These are phyloP conservation scores for Sarocladium strictum DNA, from an alignment of 2,329 filamentous ascomycete genomes.

Conservation along the genomic window DNA sequence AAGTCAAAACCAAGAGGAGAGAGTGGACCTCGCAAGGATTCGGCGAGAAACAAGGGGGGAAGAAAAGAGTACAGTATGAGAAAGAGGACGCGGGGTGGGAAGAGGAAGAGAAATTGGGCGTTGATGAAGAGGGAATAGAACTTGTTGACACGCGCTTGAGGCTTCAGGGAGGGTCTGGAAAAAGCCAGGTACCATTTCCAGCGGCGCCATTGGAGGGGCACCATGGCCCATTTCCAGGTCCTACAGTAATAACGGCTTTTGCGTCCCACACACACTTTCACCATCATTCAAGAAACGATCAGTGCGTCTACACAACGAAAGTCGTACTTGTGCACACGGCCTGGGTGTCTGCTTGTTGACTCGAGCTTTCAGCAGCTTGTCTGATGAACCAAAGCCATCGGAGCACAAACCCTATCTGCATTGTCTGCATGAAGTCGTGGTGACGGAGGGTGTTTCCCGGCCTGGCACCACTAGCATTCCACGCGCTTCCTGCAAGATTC, in stretches of 20 bases:
- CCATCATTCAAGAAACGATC: not conserved
- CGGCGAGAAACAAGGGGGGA: not conserved
- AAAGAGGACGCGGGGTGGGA: not conserved
- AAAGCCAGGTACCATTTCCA: not conserved
- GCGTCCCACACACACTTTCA: not conserved
- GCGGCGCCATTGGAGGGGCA: constrained; percentile 2
- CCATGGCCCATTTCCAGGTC: constrained; percentile 5
- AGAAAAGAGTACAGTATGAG: not conserved
- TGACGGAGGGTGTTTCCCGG: not conserved
- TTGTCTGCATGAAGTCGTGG: not conserved
- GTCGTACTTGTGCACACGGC: not conserved
- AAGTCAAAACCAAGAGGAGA: not conserved
- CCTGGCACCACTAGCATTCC: not conserved
- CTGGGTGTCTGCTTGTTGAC: not conserved
- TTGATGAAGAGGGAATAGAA: not conserved
- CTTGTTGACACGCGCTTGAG: not conserved
- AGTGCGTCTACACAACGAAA: not conserved
- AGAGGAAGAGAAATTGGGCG: not conserved
- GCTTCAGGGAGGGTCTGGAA: not conserved
- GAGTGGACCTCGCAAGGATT: constrained; percentile 5
- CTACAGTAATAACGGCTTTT: not conserved
- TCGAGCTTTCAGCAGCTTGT: too few relatives aligned
- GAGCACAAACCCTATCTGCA: not conserved
- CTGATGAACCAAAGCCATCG: not conserved
- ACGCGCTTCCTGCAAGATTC: constrained; percentile 1